Evolutionary conservation across 2,329 filamentous ascomycete species (phyloP).

Genomic region (Rhytidhysteron rufulum): DNA sequence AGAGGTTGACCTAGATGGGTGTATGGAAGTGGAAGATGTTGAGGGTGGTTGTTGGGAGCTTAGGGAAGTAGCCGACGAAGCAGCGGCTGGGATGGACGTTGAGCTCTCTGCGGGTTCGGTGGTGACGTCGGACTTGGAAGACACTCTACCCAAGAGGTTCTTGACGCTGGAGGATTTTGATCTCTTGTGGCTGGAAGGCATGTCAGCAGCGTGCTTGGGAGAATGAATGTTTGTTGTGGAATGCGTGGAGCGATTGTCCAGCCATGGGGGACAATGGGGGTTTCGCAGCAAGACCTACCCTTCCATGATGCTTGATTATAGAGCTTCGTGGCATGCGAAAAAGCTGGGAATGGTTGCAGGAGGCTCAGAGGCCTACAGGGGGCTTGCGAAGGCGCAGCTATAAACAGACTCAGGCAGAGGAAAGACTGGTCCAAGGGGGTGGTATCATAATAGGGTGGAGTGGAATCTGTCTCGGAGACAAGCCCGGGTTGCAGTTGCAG

Average conservation of each 20-base stretch:
- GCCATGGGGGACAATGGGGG: background rate
- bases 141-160: slow-evolving; percentile 33
- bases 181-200: slow-evolving; percentile 37
- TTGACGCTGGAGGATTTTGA: slow-evolving; percentile 37
- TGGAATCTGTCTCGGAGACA: no score
- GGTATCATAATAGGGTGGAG: no score
- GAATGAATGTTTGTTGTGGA: no score
- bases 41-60: slow-evolving; percentile 21
- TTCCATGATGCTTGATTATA: slow-evolving; percentile 20
- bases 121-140: slow-evolving; percentile 30
- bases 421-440: no score
- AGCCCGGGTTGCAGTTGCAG: no score
- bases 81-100: slow-evolving; percentile 18
- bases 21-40: slow-evolving; percentile 4
- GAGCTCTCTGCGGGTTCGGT: slow-evolving; percentile 12
- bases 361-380: background rate
- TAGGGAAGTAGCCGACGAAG: slow-evolving; percentile 21
- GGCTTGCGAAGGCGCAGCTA: no score
- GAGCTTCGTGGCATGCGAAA: slow-evolving; percentile 5
- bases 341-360: slow-evolving; percentile 2
- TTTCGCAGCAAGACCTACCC: slow-evolving; percentile 23
- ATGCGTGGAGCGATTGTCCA: no score
- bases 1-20: background rate
- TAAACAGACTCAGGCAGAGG: no score
- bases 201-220: no score